Evolutionary conservation across 495 filamentous ascomycete genomes (phyloP).

Genomic region (Filosporella fistucella): DNA sequence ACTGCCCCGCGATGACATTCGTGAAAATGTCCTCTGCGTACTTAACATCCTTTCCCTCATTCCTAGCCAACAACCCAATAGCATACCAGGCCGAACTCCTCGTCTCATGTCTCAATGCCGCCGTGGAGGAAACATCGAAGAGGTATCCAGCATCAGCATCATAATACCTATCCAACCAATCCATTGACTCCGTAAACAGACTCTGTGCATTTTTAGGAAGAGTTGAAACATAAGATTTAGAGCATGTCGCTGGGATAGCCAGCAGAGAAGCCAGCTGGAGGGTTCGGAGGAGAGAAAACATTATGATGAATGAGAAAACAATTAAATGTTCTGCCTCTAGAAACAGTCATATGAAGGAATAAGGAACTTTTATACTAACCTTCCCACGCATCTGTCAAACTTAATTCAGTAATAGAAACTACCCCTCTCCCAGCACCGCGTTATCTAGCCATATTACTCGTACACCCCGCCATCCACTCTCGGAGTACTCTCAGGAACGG

Average conservation of each 20-base stretch:
- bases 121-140: constrained; percentile 11
- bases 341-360: too few relatives aligned
- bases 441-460: too few relatives aligned
- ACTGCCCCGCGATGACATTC: constrained; percentile 35
- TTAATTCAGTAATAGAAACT: too few relatives aligned
- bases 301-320: too few relatives aligned
- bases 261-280: constrained; percentile 7
- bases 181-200: constrained; percentile 30
- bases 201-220: constrained; percentile 5
- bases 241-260: constrained; percentile 2
- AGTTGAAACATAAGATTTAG: constrained; percentile 5
- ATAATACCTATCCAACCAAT: constrained; percentile 26
- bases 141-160: constrained; percentile 21
- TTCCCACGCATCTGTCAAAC: too few relatives aligned
- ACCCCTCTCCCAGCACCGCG: too few relatives aligned
- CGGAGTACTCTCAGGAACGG: too few relatives aligned
- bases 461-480: too few relatives aligned
- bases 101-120: constrained; percentile 28
- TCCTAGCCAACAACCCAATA: constrained; percentile 33
- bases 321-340: too few relatives aligned
- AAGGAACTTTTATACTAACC: too few relatives aligned
- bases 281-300: constrained; percentile 2
- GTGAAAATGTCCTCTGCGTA: constrained; percentile 33
- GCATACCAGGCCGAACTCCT: constrained; percentile 37
- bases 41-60: constrained; percentile 29